phyloP scores from a whole-genome alignment of 2,329 filamentous ascomycete species.

The Scytalidium lignicola region DNA sequence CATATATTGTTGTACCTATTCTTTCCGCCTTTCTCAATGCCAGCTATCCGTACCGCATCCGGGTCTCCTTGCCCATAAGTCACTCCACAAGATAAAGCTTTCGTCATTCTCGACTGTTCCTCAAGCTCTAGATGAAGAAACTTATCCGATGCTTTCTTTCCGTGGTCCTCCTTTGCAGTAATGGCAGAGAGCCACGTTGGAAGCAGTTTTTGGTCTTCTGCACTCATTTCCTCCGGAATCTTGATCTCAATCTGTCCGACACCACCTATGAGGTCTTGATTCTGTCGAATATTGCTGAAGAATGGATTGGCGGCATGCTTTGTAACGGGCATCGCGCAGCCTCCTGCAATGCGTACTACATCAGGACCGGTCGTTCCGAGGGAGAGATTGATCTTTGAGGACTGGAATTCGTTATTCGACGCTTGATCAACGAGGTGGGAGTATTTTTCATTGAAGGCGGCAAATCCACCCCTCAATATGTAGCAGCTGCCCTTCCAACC shows the following conservation, averaged over 20 bases:
- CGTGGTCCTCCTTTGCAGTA: slow-evolving; percentile 61
- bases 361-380: slow-evolving; percentile 42
- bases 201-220: slow-evolving; percentile 40
- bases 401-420: slow-evolving; percentile 29
- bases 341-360: slow-evolving; percentile 78
- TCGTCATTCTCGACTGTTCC: slow-evolving; percentile 89
- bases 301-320: slow-evolving; percentile 76
- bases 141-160: slow-evolving; percentile 73
- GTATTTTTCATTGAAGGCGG: slow-evolving; percentile 63
- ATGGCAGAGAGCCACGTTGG: slow-evolving; percentile 75
- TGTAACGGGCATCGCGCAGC: slow-evolving; percentile 72
- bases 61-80: slow-evolving; percentile 43
- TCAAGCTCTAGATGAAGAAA: slow-evolving; percentile 80
- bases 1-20: slow-evolving; percentile 98
- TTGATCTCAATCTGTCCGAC: slow-evolving; percentile 75
- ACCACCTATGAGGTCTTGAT: slow-evolving; percentile 89
- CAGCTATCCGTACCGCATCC: slow-evolving; percentile 66
- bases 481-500: slow-evolving; percentile 70
- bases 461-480: slow-evolving; percentile 79
- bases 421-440: slow-evolving; percentile 57
- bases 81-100: slow-evolving; percentile 61
- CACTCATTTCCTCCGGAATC: slow-evolving; percentile 47
- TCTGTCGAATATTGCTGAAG: slow-evolving; percentile 93
- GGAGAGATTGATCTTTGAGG: slow-evolving; percentile 42
- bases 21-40: slow-evolving; percentile 90